These are phyloP conservation scores for Colletotrichum graminicola DNA, from an alignment of 2,329 filamentous ascomycete genomes.

Conservation along the genomic window DNA sequence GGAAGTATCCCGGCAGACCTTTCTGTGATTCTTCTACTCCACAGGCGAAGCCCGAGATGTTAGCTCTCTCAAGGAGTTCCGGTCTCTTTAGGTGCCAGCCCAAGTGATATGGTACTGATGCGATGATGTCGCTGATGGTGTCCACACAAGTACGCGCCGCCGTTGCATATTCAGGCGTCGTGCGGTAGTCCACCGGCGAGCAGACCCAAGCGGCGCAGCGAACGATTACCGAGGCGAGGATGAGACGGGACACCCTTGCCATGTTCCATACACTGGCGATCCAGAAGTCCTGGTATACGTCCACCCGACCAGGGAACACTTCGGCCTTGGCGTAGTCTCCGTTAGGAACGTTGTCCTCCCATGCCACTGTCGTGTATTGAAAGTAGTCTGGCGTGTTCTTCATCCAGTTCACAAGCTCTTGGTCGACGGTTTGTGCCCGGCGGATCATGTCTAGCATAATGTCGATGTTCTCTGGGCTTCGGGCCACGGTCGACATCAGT, in stretches of 20 bases:
- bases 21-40: conserved; percentile 64
- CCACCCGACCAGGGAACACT: conserved; percentile 71
- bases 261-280: conserved; percentile 70
- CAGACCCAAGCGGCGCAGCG: conserved; percentile 72
- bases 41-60: conserved; percentile 61
- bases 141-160: conserved; percentile 64
- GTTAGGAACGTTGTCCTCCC: conserved; percentile 66
- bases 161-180: conserved; percentile 71
- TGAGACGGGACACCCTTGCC: conserved; percentile 64
- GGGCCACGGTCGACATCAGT: conserved; percentile 59
- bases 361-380: conserved; percentile 65
- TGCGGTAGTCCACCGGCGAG: conserved; percentile 71
- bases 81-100: conserved; percentile 67
- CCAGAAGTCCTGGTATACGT: conserved; percentile 70
- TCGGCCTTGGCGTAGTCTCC: conserved; percentile 66
- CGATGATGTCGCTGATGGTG: conserved; percentile 69
- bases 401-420: conserved; percentile 65
- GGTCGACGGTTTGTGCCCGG: conserved; percentile 64
- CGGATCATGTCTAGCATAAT: conserved; percentile 65
- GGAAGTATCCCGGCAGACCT: conserved; percentile 69
- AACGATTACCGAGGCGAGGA: conserved; percentile 67
- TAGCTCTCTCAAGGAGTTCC: conserved; percentile 55
- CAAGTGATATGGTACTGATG: conserved; percentile 71
- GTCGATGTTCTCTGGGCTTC: conserved; percentile 63
- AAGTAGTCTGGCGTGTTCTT: conserved; percentile 63